Percentiles rank a stretch among this genome's conserved stretches.
Evolutionary conservation across 179 eudicot genomes (phyloP).

Genomic region (Carnegiea gigantea): DNA sequence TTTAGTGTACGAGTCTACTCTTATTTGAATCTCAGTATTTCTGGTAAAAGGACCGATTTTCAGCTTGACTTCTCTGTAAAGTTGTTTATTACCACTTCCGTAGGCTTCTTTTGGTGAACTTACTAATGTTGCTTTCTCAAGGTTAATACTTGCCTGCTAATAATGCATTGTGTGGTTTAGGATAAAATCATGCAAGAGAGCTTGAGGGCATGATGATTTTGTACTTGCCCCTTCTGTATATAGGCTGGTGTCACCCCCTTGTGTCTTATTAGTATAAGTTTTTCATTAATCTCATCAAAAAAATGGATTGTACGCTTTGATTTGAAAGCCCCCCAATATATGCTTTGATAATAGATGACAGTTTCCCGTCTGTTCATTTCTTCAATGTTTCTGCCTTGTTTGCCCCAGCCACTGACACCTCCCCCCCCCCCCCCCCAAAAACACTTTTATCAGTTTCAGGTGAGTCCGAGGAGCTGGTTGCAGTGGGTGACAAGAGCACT

Average conservation of each 20-base stretch:
- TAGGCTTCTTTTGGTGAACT: background rate
- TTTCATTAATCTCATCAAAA: no score
- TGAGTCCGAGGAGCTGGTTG: constrained; percentile 53
- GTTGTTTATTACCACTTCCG: background rate
- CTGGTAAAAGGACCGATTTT: no score
- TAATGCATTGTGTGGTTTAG: background rate
- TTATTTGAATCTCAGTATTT: background rate
- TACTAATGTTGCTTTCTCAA: background rate
- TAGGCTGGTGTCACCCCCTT: no score
- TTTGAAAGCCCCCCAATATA: no score
- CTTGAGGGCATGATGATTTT: no score
- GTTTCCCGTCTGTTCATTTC: background rate
- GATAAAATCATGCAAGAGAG: no score
- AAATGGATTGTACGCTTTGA: no score
- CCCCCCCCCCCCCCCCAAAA: no score
- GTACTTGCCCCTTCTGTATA: no score
- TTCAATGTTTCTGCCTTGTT: background rate
- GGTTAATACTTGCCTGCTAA: background rate
- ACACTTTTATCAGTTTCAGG: constrained; percentile 34
- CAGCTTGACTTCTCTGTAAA: no score
- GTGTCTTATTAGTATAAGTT: no score
- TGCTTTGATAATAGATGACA: background rate
- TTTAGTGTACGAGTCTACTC: background rate
- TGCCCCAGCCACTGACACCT: background rate
- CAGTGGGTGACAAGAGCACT: constrained; percentile 51